Percentiles rank a stretch among this genome's conserved stretches.
Conservation (phyloP, 805 yeast genomes). For the Saccharomycopsis synnaedendra region DNA sequence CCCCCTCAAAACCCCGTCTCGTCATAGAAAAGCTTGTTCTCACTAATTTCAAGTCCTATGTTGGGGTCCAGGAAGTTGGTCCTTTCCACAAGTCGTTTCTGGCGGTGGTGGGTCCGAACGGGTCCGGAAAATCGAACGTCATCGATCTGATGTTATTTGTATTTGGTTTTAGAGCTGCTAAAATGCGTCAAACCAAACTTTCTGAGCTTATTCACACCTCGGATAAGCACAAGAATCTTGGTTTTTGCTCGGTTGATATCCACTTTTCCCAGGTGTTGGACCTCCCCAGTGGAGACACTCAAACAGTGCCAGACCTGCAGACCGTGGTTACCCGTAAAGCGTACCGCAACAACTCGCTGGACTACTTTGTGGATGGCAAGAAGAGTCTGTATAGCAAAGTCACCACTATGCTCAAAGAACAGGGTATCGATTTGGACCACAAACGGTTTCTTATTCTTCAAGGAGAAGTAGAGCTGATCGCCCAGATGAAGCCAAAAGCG, state of each 20-base stretch:
- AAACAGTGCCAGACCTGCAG: conserved; percentile 36
- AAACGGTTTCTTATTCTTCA: conserved; percentile 89
- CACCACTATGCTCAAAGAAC: conserved; percentile 54
- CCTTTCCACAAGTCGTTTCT: conserved; percentile 91
- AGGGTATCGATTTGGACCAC: conserved; percentile 91
- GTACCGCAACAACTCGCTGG: conserved; percentile 60
- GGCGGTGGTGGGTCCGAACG: conserved; percentile 98
- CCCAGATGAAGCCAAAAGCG: conserved; percentile 97
- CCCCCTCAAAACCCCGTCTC: conserved; percentile 22
- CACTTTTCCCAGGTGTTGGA: conserved; percentile 74
- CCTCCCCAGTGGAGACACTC: conserved; percentile 26
- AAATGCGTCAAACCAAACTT: conserved; percentile 93
- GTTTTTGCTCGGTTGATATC: conserved; percentile 82
- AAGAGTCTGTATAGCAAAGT: conserved; percentile 71
- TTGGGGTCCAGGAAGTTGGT: conserved; percentile 86
- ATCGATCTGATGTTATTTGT: conserved; percentile 94
- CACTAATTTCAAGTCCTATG: conserved; percentile 88
- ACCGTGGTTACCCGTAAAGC: conserved; percentile 77
- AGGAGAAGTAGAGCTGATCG: conserved; percentile 97
- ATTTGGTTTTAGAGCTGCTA: conserved; percentile 91
- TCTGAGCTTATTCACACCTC: conserved; percentile 91
- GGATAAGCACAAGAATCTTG: conserved; percentile 51
- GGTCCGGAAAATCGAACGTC: conserved; percentile 95
- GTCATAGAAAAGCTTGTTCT: conserved; percentile 67
- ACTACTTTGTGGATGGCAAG: conserved; percentile 61